Evolutionary conservation across 1,139 yeast genomes (phyloP).

Genomic region (Sugiyamaella sp.): DNA sequence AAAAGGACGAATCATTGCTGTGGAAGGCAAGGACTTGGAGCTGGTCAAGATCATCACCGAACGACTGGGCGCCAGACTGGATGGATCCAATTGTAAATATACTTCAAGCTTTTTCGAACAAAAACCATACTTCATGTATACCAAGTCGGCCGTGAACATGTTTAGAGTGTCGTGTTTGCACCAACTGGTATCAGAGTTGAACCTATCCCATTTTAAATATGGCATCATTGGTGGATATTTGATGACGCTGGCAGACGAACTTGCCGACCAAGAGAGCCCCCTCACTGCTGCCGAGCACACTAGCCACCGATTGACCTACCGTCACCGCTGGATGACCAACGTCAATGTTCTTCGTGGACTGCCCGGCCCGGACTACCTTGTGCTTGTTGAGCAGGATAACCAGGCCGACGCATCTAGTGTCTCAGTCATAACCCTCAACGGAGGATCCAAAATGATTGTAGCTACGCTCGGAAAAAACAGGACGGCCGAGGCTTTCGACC

Average conservation of each 20-base stretch:
- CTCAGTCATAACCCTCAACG: slow-evolving; percentile 17
- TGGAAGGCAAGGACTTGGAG: slow-evolving; percentile 35
- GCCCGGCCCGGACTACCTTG: slow-evolving; percentile 36
- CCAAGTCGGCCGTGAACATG: slow-evolving; percentile 34
- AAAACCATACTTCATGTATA: slow-evolving; percentile 30
- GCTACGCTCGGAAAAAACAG: slow-evolving; percentile 12
- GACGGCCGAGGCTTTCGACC: slow-evolving; percentile 13
- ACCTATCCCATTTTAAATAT: slow-evolving; percentile 23
- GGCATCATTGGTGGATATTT: slow-evolving; percentile 36
- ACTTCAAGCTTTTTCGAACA: slow-evolving; percentile 22
- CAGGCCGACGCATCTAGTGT: slow-evolving; percentile 8
- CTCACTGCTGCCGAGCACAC: slow-evolving; percentile 17
- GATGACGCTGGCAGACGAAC: slow-evolving; percentile 36
- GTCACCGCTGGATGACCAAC: slow-evolving; percentile 35
- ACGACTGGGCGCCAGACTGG: slow-evolving; percentile 26
- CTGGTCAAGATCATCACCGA: slow-evolving; percentile 28
- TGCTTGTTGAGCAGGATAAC: slow-evolving; percentile 24
- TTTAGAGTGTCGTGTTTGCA: slow-evolving; percentile 38
- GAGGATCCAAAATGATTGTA: slow-evolving; percentile 20
- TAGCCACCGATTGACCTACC: slow-evolving; percentile 22
- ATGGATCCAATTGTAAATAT: slow-evolving; percentile 24
- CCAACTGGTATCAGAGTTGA: slow-evolving; percentile 32
- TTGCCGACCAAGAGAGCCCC: slow-evolving; percentile 28
- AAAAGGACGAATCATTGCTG: slow-evolving; percentile 31
- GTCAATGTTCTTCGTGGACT: slow-evolving; percentile 35